Conservation (phyloP, 2,329 filamentous ascomycete genomes). For the Aspergillus oerlinghausenensis region DNA sequence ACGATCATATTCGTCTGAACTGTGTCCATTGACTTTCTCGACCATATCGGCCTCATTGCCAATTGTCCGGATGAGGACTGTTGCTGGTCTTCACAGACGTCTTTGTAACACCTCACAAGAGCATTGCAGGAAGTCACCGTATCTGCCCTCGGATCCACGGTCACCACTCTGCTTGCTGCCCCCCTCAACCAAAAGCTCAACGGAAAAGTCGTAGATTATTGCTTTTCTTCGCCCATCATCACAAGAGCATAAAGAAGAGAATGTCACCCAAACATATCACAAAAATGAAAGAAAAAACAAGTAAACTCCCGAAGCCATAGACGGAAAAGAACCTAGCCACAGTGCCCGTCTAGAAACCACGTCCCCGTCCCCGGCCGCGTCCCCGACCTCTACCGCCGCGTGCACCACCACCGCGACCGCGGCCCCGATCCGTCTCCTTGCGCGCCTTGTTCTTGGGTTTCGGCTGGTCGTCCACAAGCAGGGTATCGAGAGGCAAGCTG, state of each 20-base stretch:
- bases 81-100: neutral
- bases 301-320: conserved; percentile 17
- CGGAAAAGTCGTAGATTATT: neutral
- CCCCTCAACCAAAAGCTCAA: neutral
- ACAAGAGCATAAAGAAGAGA: conserved; percentile 18
- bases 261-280: conserved; percentile 18
- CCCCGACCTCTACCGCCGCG: conserved; percentile 48
- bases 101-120: neutral
- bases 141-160: too few species aligned
- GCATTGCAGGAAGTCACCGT: too few species aligned
- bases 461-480: conserved; percentile 91
- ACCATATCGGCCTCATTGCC: too few species aligned
- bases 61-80: neutral
- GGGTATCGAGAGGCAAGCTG: conserved; percentile 87
- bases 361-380: conserved; percentile 52
- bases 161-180: neutral
- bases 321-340: conserved; percentile 15
- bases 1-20: too few species aligned
- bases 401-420: conserved; percentile 44
- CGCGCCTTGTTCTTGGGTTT: conserved; percentile 99
- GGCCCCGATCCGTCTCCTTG: conserved; percentile 67
- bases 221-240: neutral
- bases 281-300: conserved; percentile 8
- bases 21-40: too few species aligned
- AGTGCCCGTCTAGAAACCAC: conserved; percentile 31